Conservation (phyloP, 495 filamentous ascomycete genomes). For the Filosporella fistucella region DNA sequence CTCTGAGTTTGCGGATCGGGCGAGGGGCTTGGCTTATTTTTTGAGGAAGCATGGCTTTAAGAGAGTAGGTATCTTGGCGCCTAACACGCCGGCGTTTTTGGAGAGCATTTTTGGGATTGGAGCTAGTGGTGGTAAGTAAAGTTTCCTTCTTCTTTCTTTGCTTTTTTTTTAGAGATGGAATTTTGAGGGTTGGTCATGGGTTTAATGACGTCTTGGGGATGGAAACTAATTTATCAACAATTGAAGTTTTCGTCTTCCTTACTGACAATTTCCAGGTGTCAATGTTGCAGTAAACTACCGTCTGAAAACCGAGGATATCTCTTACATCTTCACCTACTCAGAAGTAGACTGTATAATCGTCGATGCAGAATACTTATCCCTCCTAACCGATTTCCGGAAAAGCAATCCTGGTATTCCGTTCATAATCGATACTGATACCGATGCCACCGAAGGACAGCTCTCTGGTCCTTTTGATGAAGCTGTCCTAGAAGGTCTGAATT, state of each 20-base stretch:
- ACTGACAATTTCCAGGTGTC: too few relatives aligned
- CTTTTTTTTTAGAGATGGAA: too few relatives aligned
- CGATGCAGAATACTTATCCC: slow-evolving; percentile 68
- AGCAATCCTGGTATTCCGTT: slow-evolving; percentile 57
- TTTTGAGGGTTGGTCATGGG: too few relatives aligned
- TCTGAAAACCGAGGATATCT: slow-evolving; percentile 80
- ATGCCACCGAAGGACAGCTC: slow-evolving; percentile 67
- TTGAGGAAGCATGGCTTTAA: slow-evolving; percentile 64
- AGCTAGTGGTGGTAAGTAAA: slow-evolving; percentile 80
- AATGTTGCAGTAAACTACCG: slow-evolving; percentile 88
- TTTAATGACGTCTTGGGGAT: too few relatives aligned
- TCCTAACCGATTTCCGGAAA: slow-evolving; percentile 62
- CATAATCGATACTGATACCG: slow-evolving; percentile 82
- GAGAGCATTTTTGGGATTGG: slow-evolving; percentile 86
- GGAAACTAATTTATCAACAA: too few relatives aligned
- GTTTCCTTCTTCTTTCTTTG: too few relatives aligned
- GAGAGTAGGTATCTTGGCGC: slow-evolving; percentile 73
- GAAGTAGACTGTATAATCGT: slow-evolving; percentile 87
- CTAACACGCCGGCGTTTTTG: slow-evolving; percentile 93
- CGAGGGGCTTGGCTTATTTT: slow-evolving; percentile 83
- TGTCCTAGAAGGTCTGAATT: slow-evolving; percentile 70
- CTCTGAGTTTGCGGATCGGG: slow-evolving; percentile 74
- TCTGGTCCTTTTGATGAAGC: slow-evolving; percentile 77
- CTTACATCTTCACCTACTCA: slow-evolving; percentile 80
- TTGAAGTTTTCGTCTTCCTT: too few relatives aligned